These are phyloP conservation scores for Marasmius sp. DNA, from an alignment of 1,284 basidiomycete genomes.

Conservation along the genomic window DNA sequence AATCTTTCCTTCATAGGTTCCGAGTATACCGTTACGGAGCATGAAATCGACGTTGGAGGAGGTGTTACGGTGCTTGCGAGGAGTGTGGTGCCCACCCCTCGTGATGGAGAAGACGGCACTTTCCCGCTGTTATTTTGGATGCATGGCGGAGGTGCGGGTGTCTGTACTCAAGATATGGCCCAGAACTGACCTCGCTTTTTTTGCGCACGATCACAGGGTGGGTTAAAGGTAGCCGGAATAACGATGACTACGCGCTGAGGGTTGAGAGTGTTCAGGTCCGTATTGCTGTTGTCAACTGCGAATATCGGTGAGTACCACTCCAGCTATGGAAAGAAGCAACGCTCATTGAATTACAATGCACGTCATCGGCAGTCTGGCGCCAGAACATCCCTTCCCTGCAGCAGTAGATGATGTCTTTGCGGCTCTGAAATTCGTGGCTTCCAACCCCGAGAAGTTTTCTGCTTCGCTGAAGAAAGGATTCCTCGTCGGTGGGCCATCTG, in stretches of 20 bases:
- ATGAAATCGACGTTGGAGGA: background rate
- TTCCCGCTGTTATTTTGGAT: background rate
- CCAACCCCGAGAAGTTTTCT: background rate
- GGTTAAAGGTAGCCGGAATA: background rate
- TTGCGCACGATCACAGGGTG: background rate
- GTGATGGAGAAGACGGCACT: background rate
- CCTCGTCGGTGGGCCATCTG: conserved; percentile 9
- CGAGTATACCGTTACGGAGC: background rate
- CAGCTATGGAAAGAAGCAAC: background rate
- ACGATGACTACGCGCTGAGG: background rate
- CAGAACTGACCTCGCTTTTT: background rate
- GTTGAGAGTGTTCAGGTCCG: background rate
- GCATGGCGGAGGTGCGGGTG: background rate
- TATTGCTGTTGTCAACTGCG: background rate
- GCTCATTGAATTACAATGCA: background rate
- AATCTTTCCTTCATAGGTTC: background rate
- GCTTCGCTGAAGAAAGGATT: conserved; percentile 10
- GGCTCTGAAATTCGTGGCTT: background rate
- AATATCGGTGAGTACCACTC: background rate
- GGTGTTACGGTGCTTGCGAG: background rate
- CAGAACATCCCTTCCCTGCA: background rate
- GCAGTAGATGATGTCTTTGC: background rate
- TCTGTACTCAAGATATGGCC: background rate
- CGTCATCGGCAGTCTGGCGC: background rate
- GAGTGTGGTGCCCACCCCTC: background rate